phyloP scores from a whole-genome alignment of 495 filamentous ascomycete genomes.

The Neurospora sp. region DNA sequence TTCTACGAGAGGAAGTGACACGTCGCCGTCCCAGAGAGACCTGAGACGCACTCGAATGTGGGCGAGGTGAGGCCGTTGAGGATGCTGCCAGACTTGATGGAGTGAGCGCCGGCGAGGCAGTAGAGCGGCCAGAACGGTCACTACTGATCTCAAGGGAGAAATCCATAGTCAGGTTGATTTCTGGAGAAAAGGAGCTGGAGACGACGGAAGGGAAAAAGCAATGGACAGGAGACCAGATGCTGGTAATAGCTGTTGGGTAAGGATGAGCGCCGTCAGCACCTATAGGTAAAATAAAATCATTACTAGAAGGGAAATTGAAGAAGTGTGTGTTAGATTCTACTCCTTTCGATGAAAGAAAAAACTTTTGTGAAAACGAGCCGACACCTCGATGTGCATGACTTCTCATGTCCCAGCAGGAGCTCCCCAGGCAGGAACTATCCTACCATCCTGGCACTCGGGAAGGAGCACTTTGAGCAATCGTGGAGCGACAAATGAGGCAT shows the following conservation, averaged over 20 bases:
- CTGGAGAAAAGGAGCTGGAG: background rate
- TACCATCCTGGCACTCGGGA: background rate
- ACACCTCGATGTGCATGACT: background rate
- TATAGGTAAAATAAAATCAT: background rate
- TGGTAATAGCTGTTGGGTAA: background rate
- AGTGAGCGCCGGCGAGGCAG: background rate
- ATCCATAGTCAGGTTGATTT: background rate
- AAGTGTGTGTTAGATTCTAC: background rate
- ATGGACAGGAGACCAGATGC: background rate
- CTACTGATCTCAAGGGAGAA: slow-evolving; percentile 15
- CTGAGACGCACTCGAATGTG: background rate
- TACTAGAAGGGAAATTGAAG: background rate
- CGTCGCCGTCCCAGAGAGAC: background rate
- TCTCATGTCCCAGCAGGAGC: background rate
- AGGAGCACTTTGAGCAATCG: background rate
- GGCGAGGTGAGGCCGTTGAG: background rate
- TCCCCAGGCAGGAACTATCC: background rate
- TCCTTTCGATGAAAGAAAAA: background rate
- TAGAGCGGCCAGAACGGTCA: background rate
- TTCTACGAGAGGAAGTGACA: background rate
- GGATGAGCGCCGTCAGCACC: background rate
- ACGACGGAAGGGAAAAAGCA: background rate
- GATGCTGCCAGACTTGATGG: background rate
- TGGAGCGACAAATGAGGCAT: background rate
- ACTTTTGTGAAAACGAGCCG: background rate